Percentiles rank a stretch among this genome's conserved stretches.
These are phyloP conservation scores for Leccinum ochraceum DNA, from an alignment of 768 basidiomycete species.

Conservation along the genomic window DNA sequence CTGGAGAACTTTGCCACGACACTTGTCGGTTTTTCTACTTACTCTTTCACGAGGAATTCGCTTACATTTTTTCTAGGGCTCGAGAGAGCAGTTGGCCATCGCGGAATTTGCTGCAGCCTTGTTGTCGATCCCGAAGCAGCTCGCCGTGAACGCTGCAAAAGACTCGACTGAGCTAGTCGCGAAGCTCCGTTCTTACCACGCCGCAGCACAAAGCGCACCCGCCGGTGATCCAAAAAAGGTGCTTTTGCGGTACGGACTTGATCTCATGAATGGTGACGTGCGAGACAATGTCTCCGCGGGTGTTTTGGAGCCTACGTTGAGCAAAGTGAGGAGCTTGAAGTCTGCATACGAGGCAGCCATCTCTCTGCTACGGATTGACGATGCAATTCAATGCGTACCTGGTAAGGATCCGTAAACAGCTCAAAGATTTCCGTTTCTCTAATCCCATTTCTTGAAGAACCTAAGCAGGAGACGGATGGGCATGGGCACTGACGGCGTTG, in stretches of 20 bases:
- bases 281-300: constrained; percentile 94
- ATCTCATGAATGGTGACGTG: constrained; percentile 91
- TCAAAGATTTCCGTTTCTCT: constrained; percentile 16
- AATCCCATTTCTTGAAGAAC: constrained; percentile 47
- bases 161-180: constrained; percentile 98
- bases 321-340: constrained; percentile 96
- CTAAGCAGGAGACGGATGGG: constrained; percentile 67
- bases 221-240: constrained; percentile 89
- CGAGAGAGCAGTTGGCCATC: constrained; percentile 96
- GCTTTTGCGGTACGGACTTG: constrained; percentile 90
- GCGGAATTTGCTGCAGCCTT: constrained; percentile 97
- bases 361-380: constrained; percentile 91
- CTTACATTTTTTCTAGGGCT: constrained; percentile 60
- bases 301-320: constrained; percentile 93
- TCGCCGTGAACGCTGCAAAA: constrained; percentile 97
- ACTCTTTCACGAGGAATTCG: not conserved
- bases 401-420: constrained; percentile 48
- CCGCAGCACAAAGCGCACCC: constrained; percentile 92
- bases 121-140: constrained; percentile 93
- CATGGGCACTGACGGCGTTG: constrained; percentile 62
- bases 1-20: constrained; percentile 99
- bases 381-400: constrained; percentile 89
- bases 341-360: constrained; percentile 97
- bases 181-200: constrained; percentile 95
- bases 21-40: constrained; percentile 56